phyloP scores from a whole-genome alignment of 2,329 filamentous ascomycete species.

The Beauveria varroae region DNA sequence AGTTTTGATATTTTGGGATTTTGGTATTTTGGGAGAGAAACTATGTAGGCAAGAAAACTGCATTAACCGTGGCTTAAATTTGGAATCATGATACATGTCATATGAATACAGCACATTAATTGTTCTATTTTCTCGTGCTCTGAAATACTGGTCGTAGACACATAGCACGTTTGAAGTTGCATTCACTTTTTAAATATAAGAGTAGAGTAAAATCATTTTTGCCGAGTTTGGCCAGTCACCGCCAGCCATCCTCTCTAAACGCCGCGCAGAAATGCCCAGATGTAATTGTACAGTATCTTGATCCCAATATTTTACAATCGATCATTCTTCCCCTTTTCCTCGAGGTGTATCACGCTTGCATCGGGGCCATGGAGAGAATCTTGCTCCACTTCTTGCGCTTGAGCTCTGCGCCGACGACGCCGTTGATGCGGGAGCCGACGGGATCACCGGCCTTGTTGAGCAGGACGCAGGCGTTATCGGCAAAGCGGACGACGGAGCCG shows the following conservation, averaged over 20 bases:
- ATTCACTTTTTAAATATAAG: background rate
- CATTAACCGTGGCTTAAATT: background rate
- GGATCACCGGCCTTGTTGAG: slow-evolving; percentile 97
- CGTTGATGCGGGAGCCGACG: slow-evolving; percentile 85
- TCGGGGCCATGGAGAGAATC: slow-evolving; percentile 88
- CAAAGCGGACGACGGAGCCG: slow-evolving; percentile 85
- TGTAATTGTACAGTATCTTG: slow-evolving; percentile 21
- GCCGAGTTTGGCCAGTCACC: background rate
- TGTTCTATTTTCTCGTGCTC: background rate
- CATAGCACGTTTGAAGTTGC: background rate
- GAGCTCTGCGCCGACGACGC: slow-evolving; percentile 84
- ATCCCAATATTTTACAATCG: no score
- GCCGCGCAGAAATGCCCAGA: slow-evolving; percentile 26
- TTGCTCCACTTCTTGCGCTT: slow-evolving; percentile 95
- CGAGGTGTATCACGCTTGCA: slow-evolving; percentile 41
- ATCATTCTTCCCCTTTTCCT: background rate
- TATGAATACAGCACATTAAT: background rate
- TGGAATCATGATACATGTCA: background rate
- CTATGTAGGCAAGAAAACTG: background rate
- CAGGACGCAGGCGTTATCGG: slow-evolving; percentile 96
- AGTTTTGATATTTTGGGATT: background rate
- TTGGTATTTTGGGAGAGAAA: no score
- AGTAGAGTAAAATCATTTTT: slow-evolving; percentile 5
- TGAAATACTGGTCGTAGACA: background rate
- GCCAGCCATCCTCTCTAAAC: slow-evolving; percentile 19